Evolutionary conservation across 1,284 basidiomycete genomes (phyloP), one percentile per base, ranked within the genome.

Genomic region (Mycosarcoma mackinlayi): DNA sequence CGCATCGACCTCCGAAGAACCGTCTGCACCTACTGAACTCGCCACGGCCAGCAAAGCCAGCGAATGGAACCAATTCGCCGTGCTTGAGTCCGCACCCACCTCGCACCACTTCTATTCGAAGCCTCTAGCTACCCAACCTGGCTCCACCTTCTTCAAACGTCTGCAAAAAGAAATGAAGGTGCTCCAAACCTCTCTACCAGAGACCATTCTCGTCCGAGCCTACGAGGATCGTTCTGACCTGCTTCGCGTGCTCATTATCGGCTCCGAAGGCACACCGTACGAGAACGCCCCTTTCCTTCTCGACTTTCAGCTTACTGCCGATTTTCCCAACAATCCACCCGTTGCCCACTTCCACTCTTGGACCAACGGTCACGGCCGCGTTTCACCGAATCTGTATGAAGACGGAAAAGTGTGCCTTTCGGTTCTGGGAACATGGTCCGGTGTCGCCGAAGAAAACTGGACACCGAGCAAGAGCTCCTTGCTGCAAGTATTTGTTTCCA

Each of bases 381-480:
- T 86, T 0, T 63, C 77, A n/a, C 83, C 85, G 24, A 96, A 97
- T 83, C 84, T 96, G 45, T 97, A 97, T 76, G 93, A 95, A 79
- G 94, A 97, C 75, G 93, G 93, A 40, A 95, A 95, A 83, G 93
- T 97, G 35, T 97, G 94, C 78, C 83, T 97, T 46, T 94, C 92
- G 23, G 91, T 97, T 42, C 84, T 96, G 4, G 92, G 92, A 18
- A 96, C 93, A 0, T 97, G 93, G 93, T 87, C 89, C 1, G 93
- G 94, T 3, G 60, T 77, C 25, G 59, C 60, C 0, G 52, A 61
- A 34, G 66, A 76, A 55, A 69, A 65, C 85, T 81, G 86, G 91
- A 57, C 86, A 87, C 70, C 88, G 87, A 72, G 75, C 27, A 84
- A 84, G 62, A 94, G 92, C 3, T 94, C 92, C 10, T 85, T 97